Conservation (phyloP, 225 moss, liverwort and hornwort genomes). For the Physcomitrium patens region DNA sequence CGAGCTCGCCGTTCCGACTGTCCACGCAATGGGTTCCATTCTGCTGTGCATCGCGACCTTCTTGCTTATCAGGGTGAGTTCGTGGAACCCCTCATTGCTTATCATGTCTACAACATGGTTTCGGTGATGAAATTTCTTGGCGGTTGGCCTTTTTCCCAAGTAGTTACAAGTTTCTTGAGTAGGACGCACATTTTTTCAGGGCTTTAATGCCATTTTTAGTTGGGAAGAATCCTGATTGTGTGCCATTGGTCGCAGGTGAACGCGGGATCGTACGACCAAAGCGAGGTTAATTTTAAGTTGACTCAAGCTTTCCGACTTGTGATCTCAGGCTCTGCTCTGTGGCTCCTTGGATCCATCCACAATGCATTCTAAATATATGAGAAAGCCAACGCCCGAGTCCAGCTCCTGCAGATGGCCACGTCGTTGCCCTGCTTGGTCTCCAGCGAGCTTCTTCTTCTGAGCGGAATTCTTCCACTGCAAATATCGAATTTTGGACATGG, state of each 20-base stretch:
- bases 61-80: constrained; percentile 56
- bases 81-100: background rate
- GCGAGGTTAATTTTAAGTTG: constrained; percentile 20
- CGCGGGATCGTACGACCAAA: constrained; percentile 35
- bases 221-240: background rate
- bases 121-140: background rate
- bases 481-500: constrained; percentile 17
- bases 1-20: constrained; percentile 63
- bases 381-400: constrained; percentile 47
- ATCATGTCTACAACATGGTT: background rate
- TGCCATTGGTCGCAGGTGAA: constrained; percentile 37
- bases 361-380: constrained; percentile 74
- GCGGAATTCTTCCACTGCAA: constrained; percentile 49
- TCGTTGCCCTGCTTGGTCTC: constrained; percentile 60
- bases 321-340: constrained; percentile 54
- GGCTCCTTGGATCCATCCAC: constrained; percentile 67
- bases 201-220: background rate
- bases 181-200: background rate
- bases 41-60: constrained; percentile 57
- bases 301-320: constrained; percentile 48
- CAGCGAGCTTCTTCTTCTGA: constrained; percentile 61
- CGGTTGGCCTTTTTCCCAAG: too few relatives aligned
- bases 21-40: constrained; percentile 66
- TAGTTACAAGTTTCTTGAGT: background rate
- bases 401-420: constrained; percentile 66